Evolutionary conservation across 768 basidiomycete genomes (phyloP).

Genomic region (Rhodotorula kratochvilovae): DNA sequence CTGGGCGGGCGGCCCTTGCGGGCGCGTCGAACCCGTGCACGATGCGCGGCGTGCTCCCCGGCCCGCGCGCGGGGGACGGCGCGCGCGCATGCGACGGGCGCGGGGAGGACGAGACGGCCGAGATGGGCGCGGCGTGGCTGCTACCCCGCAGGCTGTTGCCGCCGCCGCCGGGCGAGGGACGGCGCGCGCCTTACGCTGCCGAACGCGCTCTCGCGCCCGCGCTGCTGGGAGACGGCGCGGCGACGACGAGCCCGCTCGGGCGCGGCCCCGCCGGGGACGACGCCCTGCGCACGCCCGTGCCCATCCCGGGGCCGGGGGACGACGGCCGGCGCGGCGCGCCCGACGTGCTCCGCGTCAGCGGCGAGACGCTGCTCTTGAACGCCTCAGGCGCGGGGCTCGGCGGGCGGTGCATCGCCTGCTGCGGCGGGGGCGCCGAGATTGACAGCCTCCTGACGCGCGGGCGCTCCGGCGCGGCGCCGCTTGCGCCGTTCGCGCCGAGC

Average conservation of each 20-base stretch:
- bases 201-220: neutral
- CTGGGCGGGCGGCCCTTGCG: neutral
- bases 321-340: neutral
- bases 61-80: neutral
- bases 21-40: neutral
- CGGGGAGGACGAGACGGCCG: neutral
- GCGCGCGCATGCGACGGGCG: neutral
- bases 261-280: neutral
- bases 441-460: neutral
- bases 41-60: neutral
- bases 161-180: neutral
- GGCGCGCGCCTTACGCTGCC: neutral
- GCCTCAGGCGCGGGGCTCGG: neutral
- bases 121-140: neutral
- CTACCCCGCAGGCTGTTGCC: too few relatives aligned
- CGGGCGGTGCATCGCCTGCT: neutral
- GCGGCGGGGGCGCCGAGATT: neutral
- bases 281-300: neutral
- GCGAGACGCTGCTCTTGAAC: neutral
- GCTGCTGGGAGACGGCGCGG: neutral
- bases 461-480: neutral
- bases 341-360: neutral
- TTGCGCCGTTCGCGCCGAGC: neutral
- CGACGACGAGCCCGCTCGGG: neutral
- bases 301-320: neutral